These are phyloP conservation scores for Ganoderma meredithae DNA, from an alignment of 1,284 basidiomycete species.

Conservation along the genomic window DNA sequence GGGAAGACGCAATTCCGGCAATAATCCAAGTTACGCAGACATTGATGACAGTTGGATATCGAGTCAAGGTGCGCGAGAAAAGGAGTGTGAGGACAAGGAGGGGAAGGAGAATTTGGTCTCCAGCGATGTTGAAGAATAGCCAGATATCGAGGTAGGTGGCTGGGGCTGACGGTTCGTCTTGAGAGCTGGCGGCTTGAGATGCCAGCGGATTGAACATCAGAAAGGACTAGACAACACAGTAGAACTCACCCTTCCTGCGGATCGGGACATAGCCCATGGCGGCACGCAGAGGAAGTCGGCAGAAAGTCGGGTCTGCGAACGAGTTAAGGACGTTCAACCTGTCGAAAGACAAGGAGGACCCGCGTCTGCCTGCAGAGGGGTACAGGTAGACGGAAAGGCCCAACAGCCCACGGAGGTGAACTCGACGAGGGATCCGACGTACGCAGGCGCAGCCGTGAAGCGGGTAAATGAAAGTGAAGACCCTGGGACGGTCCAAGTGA, in stretches of 20 bases:
- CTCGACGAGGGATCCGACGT: slow-evolving; percentile 2
- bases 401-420: slow-evolving; percentile 8
- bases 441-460: slow-evolving; percentile 6
- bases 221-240: not conserved
- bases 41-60: slow-evolving; percentile 58
- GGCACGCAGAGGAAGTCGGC: not conserved
- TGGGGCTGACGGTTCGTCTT: slow-evolving; percentile 28
- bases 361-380: slow-evolving; percentile 29
- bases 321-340: not conserved
- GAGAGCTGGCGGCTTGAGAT: slow-evolving; percentile 30
- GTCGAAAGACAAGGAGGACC: slow-evolving; percentile 18
- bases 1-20: slow-evolving; percentile 45
- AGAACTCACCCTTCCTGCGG: slow-evolving; percentile 21
- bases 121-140: slow-evolving; percentile 56
- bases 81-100: slow-evolving; percentile 56
- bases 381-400: slow-evolving; percentile 26
- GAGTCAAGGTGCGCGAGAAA: slow-evolving; percentile 48
- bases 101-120: slow-evolving; percentile 56
- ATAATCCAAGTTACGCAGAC: slow-evolving; percentile 59
- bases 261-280: not conserved
- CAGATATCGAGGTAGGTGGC: slow-evolving; percentile 42
- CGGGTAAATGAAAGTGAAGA: slow-evolving; percentile 25
- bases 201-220: not conserved
- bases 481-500: slow-evolving; percentile 6
- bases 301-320: not conserved